phyloP scores from a whole-genome alignment of 768 basidiomycete species.

The Hebeloma cylindrosporum region DNA sequence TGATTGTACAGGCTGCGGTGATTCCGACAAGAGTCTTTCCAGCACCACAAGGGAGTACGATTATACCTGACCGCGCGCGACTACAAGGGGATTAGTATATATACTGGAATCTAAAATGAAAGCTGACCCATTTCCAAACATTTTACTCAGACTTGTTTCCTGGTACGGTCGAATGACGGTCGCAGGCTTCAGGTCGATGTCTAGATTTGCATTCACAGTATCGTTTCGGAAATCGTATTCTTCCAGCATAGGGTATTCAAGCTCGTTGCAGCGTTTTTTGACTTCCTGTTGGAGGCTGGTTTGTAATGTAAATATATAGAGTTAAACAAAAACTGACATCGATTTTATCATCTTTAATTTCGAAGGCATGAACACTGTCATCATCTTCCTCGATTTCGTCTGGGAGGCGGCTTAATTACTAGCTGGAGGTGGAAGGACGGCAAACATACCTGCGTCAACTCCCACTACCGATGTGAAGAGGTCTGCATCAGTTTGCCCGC shows the following conservation, averaged over 20 bases:
- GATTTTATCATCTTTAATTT: constrained; percentile 92
- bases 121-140: constrained; percentile 96
- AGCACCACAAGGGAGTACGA: constrained; percentile 96
- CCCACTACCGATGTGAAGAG: constrained; percentile 96
- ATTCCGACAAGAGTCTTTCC: constrained; percentile 99
- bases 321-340: constrained; percentile 55
- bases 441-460: constrained; percentile 73
- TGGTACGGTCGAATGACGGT: constrained; percentile 98
- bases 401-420: constrained; percentile 27
- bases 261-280: constrained; percentile 93
- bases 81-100: constrained; percentile 37
- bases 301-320: neutral
- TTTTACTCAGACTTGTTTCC: constrained; percentile 97
- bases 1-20: constrained; percentile 98
- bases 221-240: constrained; percentile 99
- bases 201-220: constrained; percentile 92
- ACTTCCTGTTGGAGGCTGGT: constrained; percentile 61
- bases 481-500: constrained; percentile 59
- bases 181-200: constrained; percentile 97
- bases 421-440: neutral
- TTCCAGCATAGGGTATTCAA: constrained; percentile 97
- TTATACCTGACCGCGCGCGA: constrained; percentile 96
- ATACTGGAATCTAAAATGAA: constrained; percentile 2
- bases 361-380: constrained; percentile 95
- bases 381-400: constrained; percentile 98